Base-by-base conservation (phyloP, 306 rosid species). In the Trifolium subterraneum region DNA sequence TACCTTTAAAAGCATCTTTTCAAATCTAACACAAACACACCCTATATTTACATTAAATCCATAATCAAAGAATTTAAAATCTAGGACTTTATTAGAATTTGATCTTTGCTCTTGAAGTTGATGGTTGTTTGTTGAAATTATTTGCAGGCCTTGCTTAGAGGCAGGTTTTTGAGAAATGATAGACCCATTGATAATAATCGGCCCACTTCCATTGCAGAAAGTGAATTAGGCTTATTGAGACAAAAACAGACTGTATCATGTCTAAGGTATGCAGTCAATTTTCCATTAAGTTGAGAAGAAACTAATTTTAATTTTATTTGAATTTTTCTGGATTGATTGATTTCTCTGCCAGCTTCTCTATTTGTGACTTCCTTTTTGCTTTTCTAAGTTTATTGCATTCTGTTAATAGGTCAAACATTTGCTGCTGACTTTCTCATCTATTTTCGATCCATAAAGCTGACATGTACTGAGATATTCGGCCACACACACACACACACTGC, bases 141-240 rank as follows among this genome's bases (percentile, higher is more conserved):
- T 75, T 80, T 76, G 72, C 93, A 94, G 99, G 88, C 99, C 66
- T 82, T 94, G 76, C 99, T 94, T 68, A 88, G 93, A 85, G 96
- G 99, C 61, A 86, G 97, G 82, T 94, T 95, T 83, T 82, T 95
- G 88, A 88, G 97, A 84, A 88, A 92, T 85, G 91, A 82, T 82
- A 90, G 93, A 78, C 59, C 81, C 33, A 19, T 81, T 75, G 93
- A 78, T 73, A 85, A 70, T 78, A 89, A 77, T 82, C 84, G 92
- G 80, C 80, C 91, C 35, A 51, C 87, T 77, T 92, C 99, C 52
- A 59, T 80, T 47, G 96, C 99, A 63, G 98, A 95, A 81, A 86
- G 89, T 85, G 99, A 95, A 80, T 80, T 95, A 72, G 98, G 99
- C 70, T 83, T 95, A 51, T 70, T 95, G 89, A 87, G 99, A 85